Base-by-base conservation (phyloP, 2,329 filamentous ascomycete species). In the Diaporthe sp. region DNA sequence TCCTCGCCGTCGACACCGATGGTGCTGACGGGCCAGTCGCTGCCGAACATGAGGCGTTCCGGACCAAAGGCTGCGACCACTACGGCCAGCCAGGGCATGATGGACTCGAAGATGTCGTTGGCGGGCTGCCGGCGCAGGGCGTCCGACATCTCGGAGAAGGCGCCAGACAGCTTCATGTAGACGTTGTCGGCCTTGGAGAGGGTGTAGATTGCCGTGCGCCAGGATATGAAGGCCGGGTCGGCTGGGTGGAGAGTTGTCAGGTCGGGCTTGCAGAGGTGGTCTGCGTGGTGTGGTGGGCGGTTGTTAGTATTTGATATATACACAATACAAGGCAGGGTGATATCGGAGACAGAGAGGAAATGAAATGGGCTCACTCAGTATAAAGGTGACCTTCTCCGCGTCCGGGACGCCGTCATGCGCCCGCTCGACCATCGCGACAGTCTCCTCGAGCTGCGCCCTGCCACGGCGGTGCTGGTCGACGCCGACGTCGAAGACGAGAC, bases 11-110 rank as follows among this genome's bases (percentile, higher is more conserved):
- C 84, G 0, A 81, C 78, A 56, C 76, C 73, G 0, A 94, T 85
- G 76, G 94, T 96, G 84, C 95, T 97, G 0, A 98, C 93, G 2
- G 96, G 96, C 96, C 96, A 98, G 83, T 98, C 95, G 77, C 93
- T 96, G 32, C 93, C 96, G 83, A 97, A 98, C 92, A 98, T 95
- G 81, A 97, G 88, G 76, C 94, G 88, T 30, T 86, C 81, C 0
- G 93, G 85, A 1, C 93, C 92, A 80, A 98, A 98, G 1, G 89
- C 89, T 37, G 91, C 89, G 70, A 97, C 89, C 0, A 96, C 85
- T 70, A 93, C 90, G 75, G 92, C 89, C 2, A 94, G 88, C 92
- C 94, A 97, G 32, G 92, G 92, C 74, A 89, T 86, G 27, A 94
- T 86, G 53, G 88, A 88, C 75, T 89, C 85, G 77, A 94, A 91